Evolutionary conservation across 2,329 filamentous ascomycete species (phyloP), one percentile per base, ranked within the genome.

Genomic region (Microdochium trichocladiopsis): DNA sequence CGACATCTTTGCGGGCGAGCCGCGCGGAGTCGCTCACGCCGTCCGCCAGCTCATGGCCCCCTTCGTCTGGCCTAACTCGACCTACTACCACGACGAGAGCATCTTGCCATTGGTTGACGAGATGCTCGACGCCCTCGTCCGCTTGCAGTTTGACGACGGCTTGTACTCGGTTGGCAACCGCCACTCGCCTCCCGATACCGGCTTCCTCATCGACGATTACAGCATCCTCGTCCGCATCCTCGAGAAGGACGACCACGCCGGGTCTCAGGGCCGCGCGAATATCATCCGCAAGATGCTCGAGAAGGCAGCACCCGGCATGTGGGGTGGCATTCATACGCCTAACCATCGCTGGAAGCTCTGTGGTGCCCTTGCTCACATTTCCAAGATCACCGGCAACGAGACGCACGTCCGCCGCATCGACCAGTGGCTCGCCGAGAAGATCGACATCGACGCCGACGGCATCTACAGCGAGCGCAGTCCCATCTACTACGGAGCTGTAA

Each of bases 181-280:
- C 51, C 57, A 58, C 51, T 58, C 57, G 3, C 57, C 57, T 2
- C 57, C 57, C 6, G 57, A 58, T 45, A 58, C 57, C 16, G 57
- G 57, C 51, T 58, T 58, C 49, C 53, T 58, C 31, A 53, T 58
- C 22, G 57, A 58, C 50, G 57, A 58, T 48, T 58, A 57, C 47
- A 55, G 55, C 49, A 57, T 57, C 37, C 57, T 58, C 50, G 53
- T 53, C 12, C 53, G 55, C 41, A 51, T 58, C 31, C 51, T 57
- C 23, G 53, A 58, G 47, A 23, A 52, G 21, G 57, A 58, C 47
- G 52, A 52, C 24, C 51, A 57, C 37, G 37, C 50, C 11, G 48
- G 25, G 16, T 57, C 55, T 12, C 51, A 49, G 37, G 25, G 43
- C 28, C 50, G 55, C 23, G 55, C 54, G 6, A 49, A 52, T 8